These are phyloP conservation scores for Fraxinus quadrangulata DNA, from an alignment of 257 asterid species.

Conservation along the genomic window DNA sequence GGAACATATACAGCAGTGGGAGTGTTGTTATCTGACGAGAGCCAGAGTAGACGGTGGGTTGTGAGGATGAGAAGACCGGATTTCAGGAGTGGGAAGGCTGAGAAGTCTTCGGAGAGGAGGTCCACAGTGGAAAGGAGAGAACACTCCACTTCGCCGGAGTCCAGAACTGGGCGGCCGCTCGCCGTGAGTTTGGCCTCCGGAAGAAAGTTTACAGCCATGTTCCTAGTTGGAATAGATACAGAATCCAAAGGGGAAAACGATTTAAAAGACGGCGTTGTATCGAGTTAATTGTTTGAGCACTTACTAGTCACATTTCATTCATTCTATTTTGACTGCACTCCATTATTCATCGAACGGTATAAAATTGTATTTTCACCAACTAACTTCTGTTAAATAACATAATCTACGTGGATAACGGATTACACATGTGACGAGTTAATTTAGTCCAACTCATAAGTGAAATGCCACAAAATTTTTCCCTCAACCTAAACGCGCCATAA, in stretches of 20 bases:
- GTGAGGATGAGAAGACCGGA: slow-evolving; percentile 80
- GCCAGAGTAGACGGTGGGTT: slow-evolving; percentile 81
- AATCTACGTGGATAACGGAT: too few relatives aligned
- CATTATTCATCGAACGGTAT: too few relatives aligned
- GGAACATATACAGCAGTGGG: slow-evolving; percentile 51
- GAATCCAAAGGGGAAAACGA: neutral
- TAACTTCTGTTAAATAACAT: too few relatives aligned
- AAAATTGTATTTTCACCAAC: too few relatives aligned
- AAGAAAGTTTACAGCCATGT: slow-evolving; percentile 58
- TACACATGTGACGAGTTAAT: too few relatives aligned
- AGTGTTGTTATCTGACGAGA: slow-evolving; percentile 43
- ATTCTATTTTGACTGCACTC: too few relatives aligned
- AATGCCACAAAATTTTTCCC: too few relatives aligned
- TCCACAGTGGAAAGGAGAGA: slow-evolving; percentile 75
- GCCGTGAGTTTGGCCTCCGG: slow-evolving; percentile 72
- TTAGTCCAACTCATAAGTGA: too few relatives aligned
- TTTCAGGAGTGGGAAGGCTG: slow-evolving; percentile 70
- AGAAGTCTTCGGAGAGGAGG: slow-evolving; percentile 68
- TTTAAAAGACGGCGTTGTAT: neutral
- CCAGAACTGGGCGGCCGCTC: slow-evolving; percentile 77
- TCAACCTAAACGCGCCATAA: too few relatives aligned
- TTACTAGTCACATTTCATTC: too few relatives aligned
- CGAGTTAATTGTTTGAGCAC: too few relatives aligned
- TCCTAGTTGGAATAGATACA: neutral
- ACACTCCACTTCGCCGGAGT: slow-evolving; percentile 73